Base-by-base conservation (phyloP, 805 yeast species). In the Saturnispora halmiae region DNA sequence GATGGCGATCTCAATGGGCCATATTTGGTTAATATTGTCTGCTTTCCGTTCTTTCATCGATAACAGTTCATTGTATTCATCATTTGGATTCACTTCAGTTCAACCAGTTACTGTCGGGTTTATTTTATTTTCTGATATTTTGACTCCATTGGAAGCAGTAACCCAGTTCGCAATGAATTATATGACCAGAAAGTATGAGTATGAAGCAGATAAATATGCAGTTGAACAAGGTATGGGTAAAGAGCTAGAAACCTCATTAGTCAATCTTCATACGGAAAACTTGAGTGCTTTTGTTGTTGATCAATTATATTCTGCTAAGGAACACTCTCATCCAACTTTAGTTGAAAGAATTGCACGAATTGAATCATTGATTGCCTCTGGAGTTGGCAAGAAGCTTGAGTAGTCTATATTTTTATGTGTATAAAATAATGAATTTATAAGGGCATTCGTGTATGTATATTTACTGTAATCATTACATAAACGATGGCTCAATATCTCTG, bases 121-220 rank as follows among this genome's bases (percentile, higher is more conserved):
- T 61, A 55, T 80, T 48, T 67, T 90, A 46, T 90, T 87, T 60
- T 70, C 72, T 46, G 94, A 86, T 54, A 67, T 87, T 46, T 70
- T 83, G 52, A 72, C 77, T 42, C 97, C 98, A 10, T 52, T 86
- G 34, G 87, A 82, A 54, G 74, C 83, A 47, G 58, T 75, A 18
- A 59, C 82, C 56, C 73, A 77, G 46, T 86, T 86, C 51, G 63
- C 65, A 16, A 72, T 75, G 70, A 82, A 85, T 58, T 61, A 77
- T 38, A 59, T 87, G 44, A 76, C 88, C 6, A 83, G 99, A 72
- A 75, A 77, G 51, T 82, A 82, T 52, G 99, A 92, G 65, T 92
- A 79, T 55, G 86, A 92, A 64, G 97, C 99, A 14, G 98, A 90
- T 60, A 77, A 70, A 46, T 87, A 73, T 58, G 96, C 97, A 14